Percentiles rank a stretch among this genome's conserved stretches.
These are phyloP conservation scores for Penicillium expansum DNA, from an alignment of 2,329 filamentous ascomycete species.

Conservation along the genomic window DNA sequence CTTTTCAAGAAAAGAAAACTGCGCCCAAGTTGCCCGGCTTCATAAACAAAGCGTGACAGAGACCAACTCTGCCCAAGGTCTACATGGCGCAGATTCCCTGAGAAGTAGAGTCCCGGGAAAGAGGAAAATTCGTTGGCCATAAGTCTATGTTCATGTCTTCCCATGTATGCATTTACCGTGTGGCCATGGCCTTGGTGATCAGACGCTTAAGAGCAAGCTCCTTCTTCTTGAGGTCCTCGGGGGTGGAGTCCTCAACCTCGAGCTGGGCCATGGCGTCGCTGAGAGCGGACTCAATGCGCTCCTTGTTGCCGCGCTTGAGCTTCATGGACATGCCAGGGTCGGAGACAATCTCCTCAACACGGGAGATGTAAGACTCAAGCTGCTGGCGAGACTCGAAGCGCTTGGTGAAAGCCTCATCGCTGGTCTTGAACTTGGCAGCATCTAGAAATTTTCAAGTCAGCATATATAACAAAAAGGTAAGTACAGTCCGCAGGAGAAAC, in stretches of 20 bases:
- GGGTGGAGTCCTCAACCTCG: constrained; percentile 85
- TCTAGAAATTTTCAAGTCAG: constrained; percentile 48
- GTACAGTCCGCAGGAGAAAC: constrained; percentile 23
- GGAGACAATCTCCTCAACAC: constrained; percentile 97
- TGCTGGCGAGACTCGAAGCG: constrained; percentile 98
- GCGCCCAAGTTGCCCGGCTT: constrained; percentile 29
- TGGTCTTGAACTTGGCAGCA: constrained; percentile 97
- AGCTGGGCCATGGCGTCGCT: constrained; percentile 97
- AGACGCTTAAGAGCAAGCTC: constrained; percentile 96
- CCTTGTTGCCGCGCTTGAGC: constrained; percentile 98
- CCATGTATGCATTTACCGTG: constrained; percentile 61
- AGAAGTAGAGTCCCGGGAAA: constrained; percentile 13
- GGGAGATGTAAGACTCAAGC: constrained; percentile 97
- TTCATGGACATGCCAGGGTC: constrained; percentile 94
- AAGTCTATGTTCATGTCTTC: constrained; percentile 27
- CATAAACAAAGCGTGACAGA: constrained; percentile 25
- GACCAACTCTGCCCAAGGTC: constrained; percentile 24
- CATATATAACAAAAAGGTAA: background rate
- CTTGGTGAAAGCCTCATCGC: constrained; percentile 98
- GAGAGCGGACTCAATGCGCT: constrained; percentile 97
- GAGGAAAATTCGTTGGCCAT: constrained; percentile 20
- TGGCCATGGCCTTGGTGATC: constrained; percentile 97
- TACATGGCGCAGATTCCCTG: constrained; percentile 22
- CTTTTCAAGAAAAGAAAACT: constrained; percentile 30
- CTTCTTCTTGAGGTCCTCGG: constrained; percentile 99